Evolutionary conservation across 148 eudicot genomes (phyloP).

Genomic region (Talinum fruticosum): DNA sequence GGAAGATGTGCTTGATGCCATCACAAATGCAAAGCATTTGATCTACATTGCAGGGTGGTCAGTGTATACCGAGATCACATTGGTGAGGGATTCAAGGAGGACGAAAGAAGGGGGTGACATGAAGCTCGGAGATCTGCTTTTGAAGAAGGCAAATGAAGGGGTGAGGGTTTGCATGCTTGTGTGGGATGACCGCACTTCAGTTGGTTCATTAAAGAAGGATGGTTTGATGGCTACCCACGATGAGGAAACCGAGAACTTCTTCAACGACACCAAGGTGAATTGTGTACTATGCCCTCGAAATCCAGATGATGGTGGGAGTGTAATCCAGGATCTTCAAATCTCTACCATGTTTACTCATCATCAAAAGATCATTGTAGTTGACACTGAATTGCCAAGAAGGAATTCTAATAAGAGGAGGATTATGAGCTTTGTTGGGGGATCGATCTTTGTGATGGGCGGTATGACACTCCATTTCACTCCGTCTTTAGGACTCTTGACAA

Average conservation of each 20-base stretch:
- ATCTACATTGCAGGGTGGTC: constrained; percentile 89
- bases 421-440: constrained; percentile 78
- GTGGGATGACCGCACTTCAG: constrained; percentile 86
- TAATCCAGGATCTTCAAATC: constrained; percentile 58
- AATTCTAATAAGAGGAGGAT: constrained; percentile 56
- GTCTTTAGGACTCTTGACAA: constrained; percentile 70
- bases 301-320: constrained; percentile 75
- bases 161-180: constrained; percentile 71
- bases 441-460: constrained; percentile 84
- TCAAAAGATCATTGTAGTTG: constrained; percentile 74
- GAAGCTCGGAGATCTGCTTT: constrained; percentile 65
- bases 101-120: constrained; percentile 63
- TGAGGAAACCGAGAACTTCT: constrained; percentile 53
- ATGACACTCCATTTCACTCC: constrained; percentile 65
- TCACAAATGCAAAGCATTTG: constrained; percentile 61
- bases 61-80: constrained; percentile 59
- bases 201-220: constrained; percentile 54
- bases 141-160: constrained; percentile 72
- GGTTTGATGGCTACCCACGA: constrained; percentile 86
- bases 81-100: constrained; percentile 65
- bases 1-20: constrained; percentile 81
- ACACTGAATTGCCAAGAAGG: constrained; percentile 53
- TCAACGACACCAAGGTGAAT: constrained; percentile 49
- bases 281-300: constrained; percentile 77
- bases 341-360: constrained; percentile 86